These are phyloP conservation scores for Acer campestre DNA, from an alignment of 345 rosid genomes.

Conservation along the genomic window DNA sequence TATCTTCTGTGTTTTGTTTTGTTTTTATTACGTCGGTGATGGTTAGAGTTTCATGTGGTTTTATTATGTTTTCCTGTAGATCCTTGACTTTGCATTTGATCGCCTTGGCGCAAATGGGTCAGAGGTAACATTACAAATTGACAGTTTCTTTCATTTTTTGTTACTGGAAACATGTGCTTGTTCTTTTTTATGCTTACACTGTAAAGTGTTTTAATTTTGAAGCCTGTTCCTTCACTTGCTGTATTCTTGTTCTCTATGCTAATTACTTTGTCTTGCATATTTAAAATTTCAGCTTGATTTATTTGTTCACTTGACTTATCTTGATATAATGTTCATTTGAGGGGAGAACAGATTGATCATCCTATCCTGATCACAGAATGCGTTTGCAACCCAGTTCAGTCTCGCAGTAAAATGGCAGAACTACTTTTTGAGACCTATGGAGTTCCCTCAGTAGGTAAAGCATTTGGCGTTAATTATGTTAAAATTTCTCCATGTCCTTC, in stretches of 20 bases:
- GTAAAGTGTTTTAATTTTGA: not conserved
- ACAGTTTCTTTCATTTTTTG: not conserved
- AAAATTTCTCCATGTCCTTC: not conserved
- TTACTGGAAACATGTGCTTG: not conserved
- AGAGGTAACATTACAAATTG: constrained; percentile 42
- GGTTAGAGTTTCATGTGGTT: not conserved
- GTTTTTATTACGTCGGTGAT: not conserved
- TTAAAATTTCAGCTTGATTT: constrained; percentile 11
- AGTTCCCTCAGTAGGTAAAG: constrained; percentile 90
- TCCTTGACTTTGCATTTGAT: constrained; percentile 93
- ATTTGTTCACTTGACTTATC: constrained; percentile 22
- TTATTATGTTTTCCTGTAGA: constrained; percentile 41
- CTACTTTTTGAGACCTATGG: constrained; percentile 96
- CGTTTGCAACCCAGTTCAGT: constrained; percentile 87
- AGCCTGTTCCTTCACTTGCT: not conserved
- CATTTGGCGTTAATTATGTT: not conserved
- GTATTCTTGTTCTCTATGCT: not conserved
- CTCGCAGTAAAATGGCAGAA: constrained; percentile 98
- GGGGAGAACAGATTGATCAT: constrained; percentile 87
- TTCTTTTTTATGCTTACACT: not conserved
- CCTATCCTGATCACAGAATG: constrained; percentile 94
- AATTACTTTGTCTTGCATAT: not conserved
- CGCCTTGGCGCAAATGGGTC: constrained; percentile 88
- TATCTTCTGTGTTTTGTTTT: not conserved
- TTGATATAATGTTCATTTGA: constrained; percentile 46